Percentiles rank a stretch among this genome's conserved stretches.
phyloP scores from a whole-genome alignment of 495 filamentous ascomycete species.

The Pseudevernia furfuracea region DNA sequence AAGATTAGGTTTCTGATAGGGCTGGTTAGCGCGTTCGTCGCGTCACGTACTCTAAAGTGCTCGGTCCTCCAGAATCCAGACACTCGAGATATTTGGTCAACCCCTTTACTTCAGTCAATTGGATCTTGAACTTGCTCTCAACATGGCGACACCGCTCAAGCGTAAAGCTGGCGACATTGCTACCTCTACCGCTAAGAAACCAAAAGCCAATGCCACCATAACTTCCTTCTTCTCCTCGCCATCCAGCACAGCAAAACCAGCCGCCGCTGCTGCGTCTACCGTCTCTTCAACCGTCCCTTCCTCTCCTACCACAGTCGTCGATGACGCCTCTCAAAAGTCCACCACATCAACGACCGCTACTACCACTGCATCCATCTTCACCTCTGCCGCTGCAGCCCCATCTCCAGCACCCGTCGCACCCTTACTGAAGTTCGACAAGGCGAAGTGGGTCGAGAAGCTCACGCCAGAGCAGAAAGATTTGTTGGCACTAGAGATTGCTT shows the following conservation, averaged over 20 bases:
- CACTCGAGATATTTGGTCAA: too few relatives aligned
- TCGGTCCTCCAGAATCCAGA: too few relatives aligned
- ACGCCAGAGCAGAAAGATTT: conserved; percentile 74
- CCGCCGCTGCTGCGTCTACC: conserved; percentile 9
- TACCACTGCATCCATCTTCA: conserved; percentile 35
- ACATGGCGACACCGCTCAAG: conserved; percentile 45
- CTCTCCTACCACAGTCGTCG: conserved; percentile 12
- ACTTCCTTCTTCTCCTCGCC: conserved; percentile 55
- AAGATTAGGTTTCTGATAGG: neutral
- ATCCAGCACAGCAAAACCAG: conserved; percentile 23
- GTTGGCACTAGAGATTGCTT: conserved; percentile 82
- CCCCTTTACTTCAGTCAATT: neutral
- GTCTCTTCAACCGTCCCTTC: conserved; percentile 15
- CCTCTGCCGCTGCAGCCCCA: conserved; percentile 26
- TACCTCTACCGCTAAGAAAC: conserved; percentile 55
- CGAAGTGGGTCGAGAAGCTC: conserved; percentile 71
- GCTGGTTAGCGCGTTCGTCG: neutral
- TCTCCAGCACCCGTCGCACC: conserved; percentile 28
- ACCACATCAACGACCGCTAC: conserved; percentile 45
- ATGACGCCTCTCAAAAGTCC: conserved; percentile 17
- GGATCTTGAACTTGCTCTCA: neutral
- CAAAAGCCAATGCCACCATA: conserved; percentile 58
- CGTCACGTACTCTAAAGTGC: conserved; percentile 1
- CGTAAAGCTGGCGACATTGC: conserved; percentile 54
- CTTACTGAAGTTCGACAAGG: conserved; percentile 68